A percentile compares a stretch with the other conserved stretches of the same genome.
phyloP scores from a whole-genome alignment of 805 yeast species.

The Zygosaccharomyces siamensis region DNA sequence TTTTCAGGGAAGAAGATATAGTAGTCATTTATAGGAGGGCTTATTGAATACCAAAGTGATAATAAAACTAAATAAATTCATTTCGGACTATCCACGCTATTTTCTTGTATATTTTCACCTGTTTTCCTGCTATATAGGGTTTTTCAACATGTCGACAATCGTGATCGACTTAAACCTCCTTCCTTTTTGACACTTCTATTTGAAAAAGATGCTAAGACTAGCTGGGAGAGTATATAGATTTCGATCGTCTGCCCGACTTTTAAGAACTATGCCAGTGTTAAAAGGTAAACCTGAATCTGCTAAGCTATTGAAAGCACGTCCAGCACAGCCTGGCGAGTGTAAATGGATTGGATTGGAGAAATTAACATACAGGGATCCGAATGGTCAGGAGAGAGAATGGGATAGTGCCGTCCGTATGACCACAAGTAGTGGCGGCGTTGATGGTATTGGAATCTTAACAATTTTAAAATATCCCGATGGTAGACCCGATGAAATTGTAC shows the following conservation, averaged over 20 bases:
- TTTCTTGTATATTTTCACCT: neutral
- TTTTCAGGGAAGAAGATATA: neutral
- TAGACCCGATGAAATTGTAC: constrained; percentile 49
- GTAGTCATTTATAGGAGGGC: neutral
- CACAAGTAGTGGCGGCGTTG: constrained; percentile 53
- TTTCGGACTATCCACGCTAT: neutral
- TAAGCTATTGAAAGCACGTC: constrained; percentile 29
- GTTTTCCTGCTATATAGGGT: neutral
- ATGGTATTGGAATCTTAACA: constrained; percentile 90
- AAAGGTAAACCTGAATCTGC: constrained; percentile 39
- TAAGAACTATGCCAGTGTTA: constrained; percentile 17
- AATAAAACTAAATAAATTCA: neutral
- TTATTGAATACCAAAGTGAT: too few relatives aligned
- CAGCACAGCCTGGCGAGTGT: constrained; percentile 43
- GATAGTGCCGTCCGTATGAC: constrained; percentile 85
- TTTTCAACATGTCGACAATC: neutral
- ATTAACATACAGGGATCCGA: constrained; percentile 67
- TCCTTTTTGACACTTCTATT: neutral
- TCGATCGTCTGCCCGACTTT: constrained; percentile 1
- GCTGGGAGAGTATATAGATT: neutral
- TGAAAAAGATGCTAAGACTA: neutral
- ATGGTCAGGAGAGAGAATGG: constrained; percentile 72
- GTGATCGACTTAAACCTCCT: neutral
- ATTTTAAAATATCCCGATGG: constrained; percentile 47
- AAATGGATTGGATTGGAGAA: constrained; percentile 65